Evolutionary conservation across 352 stramenopile genomes (phyloP).

Genomic region (Peronospora destructor): DNA sequence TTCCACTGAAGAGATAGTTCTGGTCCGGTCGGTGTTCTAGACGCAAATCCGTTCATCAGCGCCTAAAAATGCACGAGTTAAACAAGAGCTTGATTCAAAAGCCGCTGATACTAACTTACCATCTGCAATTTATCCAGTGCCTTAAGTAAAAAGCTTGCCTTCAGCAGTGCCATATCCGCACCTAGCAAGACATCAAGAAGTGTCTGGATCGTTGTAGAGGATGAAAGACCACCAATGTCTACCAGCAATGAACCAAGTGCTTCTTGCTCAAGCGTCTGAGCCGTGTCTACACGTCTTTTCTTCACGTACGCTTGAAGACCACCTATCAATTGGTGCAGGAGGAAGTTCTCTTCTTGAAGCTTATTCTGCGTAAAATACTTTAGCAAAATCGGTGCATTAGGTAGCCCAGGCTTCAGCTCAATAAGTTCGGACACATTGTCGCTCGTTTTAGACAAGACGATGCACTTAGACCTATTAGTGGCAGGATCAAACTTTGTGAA

Average conservation of each 20-base stretch:
- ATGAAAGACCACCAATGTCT: slow-evolving; percentile 58
- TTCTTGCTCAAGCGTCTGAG: slow-evolving; percentile 45
- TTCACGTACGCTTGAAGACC: slow-evolving; percentile 66
- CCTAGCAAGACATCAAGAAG: slow-evolving; percentile 67
- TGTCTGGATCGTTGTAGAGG: slow-evolving; percentile 54
- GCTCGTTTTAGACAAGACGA: slow-evolving; percentile 38
- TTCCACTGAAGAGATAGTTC: slow-evolving; percentile 63
- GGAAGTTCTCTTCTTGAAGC: slow-evolving; percentile 81
- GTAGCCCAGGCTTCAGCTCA: slow-evolving; percentile 45
- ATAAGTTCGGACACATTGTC: slow-evolving; percentile 44
- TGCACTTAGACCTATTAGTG: slow-evolving; percentile 38
- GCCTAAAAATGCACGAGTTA: slow-evolving; percentile 28
- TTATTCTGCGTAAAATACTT: slow-evolving; percentile 86
- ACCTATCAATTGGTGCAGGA: slow-evolving; percentile 74
- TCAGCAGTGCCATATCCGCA: slow-evolving; percentile 51
- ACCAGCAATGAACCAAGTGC: slow-evolving; percentile 45
- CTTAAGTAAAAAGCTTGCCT: slow-evolving; percentile 52
- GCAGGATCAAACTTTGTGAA: slow-evolving; percentile 48
- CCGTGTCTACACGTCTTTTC: slow-evolving; percentile 38
- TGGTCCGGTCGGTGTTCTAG: slow-evolving; percentile 44
- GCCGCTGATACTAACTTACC: slow-evolving; percentile 27
- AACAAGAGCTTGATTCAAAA: neutral
- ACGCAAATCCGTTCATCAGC: slow-evolving; percentile 51
- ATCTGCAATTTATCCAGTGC: slow-evolving; percentile 53
- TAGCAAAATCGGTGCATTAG: slow-evolving; percentile 57